phyloP scores from a whole-genome alignment of 2,329 filamentous ascomycete species.

The Herpotrichia juniperi region DNA sequence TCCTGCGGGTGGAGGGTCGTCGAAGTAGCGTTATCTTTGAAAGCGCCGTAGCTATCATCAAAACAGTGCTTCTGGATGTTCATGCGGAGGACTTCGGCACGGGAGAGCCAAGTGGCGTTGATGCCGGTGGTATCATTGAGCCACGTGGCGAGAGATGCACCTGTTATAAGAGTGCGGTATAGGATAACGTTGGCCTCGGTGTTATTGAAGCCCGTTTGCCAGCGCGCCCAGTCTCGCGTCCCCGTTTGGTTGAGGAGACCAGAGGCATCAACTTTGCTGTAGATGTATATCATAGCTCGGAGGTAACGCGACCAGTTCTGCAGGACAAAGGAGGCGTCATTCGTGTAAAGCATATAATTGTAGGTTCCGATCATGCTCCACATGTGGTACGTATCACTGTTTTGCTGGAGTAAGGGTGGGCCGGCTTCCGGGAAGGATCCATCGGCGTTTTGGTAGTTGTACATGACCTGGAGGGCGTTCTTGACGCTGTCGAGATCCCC shows the following conservation, averaged over 20 bases:
- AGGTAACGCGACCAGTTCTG: constrained; percentile 57
- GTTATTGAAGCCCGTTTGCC: constrained; percentile 58
- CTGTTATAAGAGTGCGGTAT: constrained; percentile 49
- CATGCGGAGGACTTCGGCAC: constrained; percentile 22
- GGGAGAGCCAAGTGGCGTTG: constrained; percentile 18
- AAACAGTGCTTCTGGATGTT: constrained; percentile 27
- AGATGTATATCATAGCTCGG: constrained; percentile 54
- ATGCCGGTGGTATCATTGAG: constrained; percentile 28
- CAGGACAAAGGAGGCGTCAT: constrained; percentile 56
- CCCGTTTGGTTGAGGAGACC: constrained; percentile 59
- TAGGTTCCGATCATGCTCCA: constrained; percentile 64
- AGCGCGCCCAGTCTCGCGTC: constrained; percentile 59
- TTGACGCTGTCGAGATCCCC: constrained; percentile 55
- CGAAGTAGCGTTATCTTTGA: constrained; percentile 46
- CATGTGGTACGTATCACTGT: constrained; percentile 49
- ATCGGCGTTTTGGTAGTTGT: constrained; percentile 46
- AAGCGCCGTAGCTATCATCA: background rate
- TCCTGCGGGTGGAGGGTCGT: constrained; percentile 56
- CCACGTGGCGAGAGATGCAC: constrained; percentile 35
- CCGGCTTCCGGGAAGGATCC: constrained; percentile 49
- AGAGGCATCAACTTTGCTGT: constrained; percentile 48
- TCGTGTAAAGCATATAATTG: constrained; percentile 63
- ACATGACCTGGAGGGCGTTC: constrained; percentile 56
- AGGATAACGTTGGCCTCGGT: constrained; percentile 60
- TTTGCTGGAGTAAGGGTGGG: constrained; percentile 44